Base-by-base conservation (phyloP, 2,329 filamentous ascomycete genomes). In the Penicillium sp. region DNA sequence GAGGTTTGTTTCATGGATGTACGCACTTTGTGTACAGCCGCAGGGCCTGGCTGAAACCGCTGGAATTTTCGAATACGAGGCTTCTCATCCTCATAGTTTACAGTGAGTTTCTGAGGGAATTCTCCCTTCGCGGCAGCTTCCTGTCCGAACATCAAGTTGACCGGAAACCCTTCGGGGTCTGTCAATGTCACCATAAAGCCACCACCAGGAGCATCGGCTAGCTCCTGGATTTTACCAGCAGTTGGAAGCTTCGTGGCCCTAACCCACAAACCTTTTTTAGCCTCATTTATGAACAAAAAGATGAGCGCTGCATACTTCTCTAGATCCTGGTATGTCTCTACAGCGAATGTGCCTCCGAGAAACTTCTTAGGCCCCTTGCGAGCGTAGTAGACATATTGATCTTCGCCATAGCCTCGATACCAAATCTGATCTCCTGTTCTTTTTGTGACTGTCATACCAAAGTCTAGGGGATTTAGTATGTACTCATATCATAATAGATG, bases 331-430 rank as follows among this genome's bases (percentile, higher is more conserved):
- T 72, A 69, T 11, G 67, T 73, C 55, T 81, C 78, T 20, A 81
- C 80, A 54, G 76, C 69, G 62, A 77, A 82, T 0, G 74, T 66
- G 1, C 77, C 79, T 5, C 79, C 79, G 1, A 81, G 71, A 62
- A 76, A 80, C 42, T 76, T 69, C 62, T 75, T 76, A 28, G 73
- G 68, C 12, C 78, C 78, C 54, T 75, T 70, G 15, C 52, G 57
- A 41, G 58, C 76, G 62, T 76, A 79, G 68, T 81, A 81, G 20
- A 80, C 75, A 63, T 78, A 80, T 42, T 76, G 78, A 59, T 80
- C 78, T 0, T 69, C 63, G 0, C 78, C 78, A 60, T 80, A 80
- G n/a, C 78, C 78, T 10, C 76, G 67, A 61, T 72, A 80, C 75
- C 75, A 81, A 17, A 75, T 68, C 53, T 77, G 66, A 20, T 69